A percentile compares a stretch with the other conserved stretches of the same genome.
Evolutionary conservation across 176 grass and related monocot species (phyloP).

Genomic region (Aechmea fasciata): DNA sequence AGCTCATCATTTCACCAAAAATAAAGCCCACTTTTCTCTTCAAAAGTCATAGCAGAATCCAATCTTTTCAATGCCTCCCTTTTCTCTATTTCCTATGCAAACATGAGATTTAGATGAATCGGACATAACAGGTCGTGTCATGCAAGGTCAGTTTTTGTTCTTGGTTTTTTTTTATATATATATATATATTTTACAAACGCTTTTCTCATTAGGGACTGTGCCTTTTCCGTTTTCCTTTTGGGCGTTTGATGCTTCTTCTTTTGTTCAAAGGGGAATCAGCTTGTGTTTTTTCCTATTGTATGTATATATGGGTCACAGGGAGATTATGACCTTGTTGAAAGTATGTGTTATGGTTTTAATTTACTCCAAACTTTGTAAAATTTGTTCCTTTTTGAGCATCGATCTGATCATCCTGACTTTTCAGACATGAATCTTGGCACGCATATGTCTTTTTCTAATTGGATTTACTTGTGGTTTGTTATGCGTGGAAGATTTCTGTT

Average conservation of each 20-base stretch:
- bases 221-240: too few relatives aligned
- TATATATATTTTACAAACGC: not conserved
- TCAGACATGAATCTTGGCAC: not conserved
- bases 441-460: not conserved
- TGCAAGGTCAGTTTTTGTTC: slow-evolving; percentile 34
- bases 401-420: too few relatives aligned
- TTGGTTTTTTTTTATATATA: slow-evolving; percentile 11
- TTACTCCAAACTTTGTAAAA: slow-evolving; percentile 16
- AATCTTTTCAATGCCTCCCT: slow-evolving; percentile 9
- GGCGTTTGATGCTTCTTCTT: slow-evolving; percentile 8
- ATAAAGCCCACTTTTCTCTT: slow-evolving; percentile 16
- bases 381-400: slow-evolving; percentile 10
- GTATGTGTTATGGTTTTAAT: not conserved
- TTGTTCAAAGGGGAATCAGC: not conserved
- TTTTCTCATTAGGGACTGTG: too few relatives aligned
- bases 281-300: too few relatives aligned
- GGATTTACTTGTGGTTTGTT: not conserved
- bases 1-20: not conserved
- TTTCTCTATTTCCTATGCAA: not conserved
- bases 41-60: slow-evolving; percentile 12
- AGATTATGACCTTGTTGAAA: not conserved
- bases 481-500: not conserved
- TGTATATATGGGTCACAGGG: not conserved
- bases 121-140: slow-evolving; percentile 18
- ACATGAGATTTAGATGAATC: slow-evolving; percentile 21